These are phyloP conservation scores for Quercus phellos DNA, from an alignment of 331 rosid species.

Conservation along the genomic window DNA sequence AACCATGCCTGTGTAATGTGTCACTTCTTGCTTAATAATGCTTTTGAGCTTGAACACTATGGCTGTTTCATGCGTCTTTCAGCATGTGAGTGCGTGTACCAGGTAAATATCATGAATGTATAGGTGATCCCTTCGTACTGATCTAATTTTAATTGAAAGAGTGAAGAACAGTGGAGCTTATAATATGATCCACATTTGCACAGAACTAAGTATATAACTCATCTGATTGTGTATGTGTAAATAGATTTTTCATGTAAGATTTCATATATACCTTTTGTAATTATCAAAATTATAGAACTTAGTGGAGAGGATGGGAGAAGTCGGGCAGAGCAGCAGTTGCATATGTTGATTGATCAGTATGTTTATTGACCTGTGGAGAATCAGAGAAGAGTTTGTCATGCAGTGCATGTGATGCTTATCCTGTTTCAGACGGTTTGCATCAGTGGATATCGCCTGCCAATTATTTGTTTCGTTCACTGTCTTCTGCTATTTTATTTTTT, in stretches of 20 bases:
- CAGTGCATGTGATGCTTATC: constrained; percentile 87
- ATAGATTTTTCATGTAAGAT: neutral
- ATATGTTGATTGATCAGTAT: constrained; percentile 66
- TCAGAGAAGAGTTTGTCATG: constrained; percentile 84
- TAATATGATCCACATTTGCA: neutral
- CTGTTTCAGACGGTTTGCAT: constrained; percentile 81
- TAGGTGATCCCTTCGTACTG: neutral
- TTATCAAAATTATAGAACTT: constrained; percentile 27
- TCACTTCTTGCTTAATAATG: neutral
- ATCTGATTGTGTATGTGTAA: too few relatives aligned
- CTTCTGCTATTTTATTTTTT: neutral
- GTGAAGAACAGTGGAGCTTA: too few relatives aligned
- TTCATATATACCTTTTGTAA: constrained; percentile 23
- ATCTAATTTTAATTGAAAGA: neutral
- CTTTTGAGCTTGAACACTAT: too few relatives aligned
- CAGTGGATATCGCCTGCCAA: constrained; percentile 47
- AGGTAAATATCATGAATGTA: neutral
- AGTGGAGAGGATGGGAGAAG: constrained; percentile 99
- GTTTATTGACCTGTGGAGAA: constrained; percentile 75
- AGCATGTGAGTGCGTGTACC: neutral
- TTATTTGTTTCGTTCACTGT: constrained; percentile 1
- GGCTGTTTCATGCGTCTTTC: too few relatives aligned
- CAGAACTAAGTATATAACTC: neutral
- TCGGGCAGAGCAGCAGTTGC: constrained; percentile 83
- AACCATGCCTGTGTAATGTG: neutral